A percentile compares a stretch with the other conserved stretches of the same genome.
Evolutionary conservation across 2,329 filamentous ascomycete species (phyloP).

Genomic region (Lecanicillium sp.): DNA sequence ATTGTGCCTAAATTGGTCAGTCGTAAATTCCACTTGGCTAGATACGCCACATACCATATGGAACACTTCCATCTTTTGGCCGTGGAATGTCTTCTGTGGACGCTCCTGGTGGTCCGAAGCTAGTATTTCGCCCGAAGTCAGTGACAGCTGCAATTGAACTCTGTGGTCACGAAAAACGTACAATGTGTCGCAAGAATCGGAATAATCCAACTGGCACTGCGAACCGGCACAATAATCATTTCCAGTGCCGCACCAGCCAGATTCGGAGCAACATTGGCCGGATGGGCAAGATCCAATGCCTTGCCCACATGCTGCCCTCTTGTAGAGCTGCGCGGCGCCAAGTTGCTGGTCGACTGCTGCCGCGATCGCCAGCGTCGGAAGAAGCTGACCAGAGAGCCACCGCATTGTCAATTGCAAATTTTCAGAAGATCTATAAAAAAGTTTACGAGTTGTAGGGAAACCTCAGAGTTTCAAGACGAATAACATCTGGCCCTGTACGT

Average conservation of each 20-base stretch:
- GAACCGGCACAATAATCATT: constrained; percentile 28
- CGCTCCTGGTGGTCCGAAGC: constrained; percentile 22
- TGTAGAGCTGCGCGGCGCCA: constrained; percentile 3
- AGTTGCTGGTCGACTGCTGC: background rate
- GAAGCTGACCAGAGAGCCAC: too few species aligned
- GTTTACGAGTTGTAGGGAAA: too few species aligned
- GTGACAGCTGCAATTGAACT: background rate
- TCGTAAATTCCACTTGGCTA: background rate
- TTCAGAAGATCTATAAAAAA: too few species aligned
- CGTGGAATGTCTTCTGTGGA: constrained; percentile 24
- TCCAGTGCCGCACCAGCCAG: constrained; percentile 28
- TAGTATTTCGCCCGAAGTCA: constrained; percentile 11
- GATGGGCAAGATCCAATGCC: constrained; percentile 25
- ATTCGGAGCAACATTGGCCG: constrained; percentile 28
- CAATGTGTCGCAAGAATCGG: constrained; percentile 33
- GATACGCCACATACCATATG: constrained; percentile 24
- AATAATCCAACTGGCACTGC: constrained; percentile 30
- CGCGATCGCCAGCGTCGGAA: background rate
- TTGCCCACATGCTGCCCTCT: constrained; percentile 21
- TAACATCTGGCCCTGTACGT: too few species aligned
- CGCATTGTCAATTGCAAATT: too few species aligned
- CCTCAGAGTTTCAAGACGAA: too few species aligned
- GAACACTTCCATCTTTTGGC: constrained; percentile 23
- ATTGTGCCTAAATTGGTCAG: constrained; percentile 17
- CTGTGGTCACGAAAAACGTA: constrained; percentile 16